Evolutionary conservation across 768 basidiomycete genomes (phyloP).

Genomic region (Tricholoma terreum): DNA sequence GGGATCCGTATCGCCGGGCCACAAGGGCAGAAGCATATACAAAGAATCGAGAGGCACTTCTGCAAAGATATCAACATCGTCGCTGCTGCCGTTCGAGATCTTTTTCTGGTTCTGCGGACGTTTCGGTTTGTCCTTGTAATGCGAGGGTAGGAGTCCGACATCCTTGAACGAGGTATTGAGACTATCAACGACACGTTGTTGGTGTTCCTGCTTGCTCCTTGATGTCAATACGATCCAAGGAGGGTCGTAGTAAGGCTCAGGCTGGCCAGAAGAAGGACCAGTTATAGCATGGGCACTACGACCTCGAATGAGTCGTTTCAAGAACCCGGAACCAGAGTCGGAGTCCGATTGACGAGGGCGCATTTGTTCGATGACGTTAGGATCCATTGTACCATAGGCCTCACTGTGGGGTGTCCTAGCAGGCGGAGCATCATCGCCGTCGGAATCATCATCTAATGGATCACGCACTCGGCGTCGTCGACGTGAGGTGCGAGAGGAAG

Average conservation of each 20-base stretch:
- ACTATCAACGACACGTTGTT: constrained; percentile 64
- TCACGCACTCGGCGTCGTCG: constrained; percentile 29
- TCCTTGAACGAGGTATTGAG: constrained; percentile 76
- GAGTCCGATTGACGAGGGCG: constrained; percentile 29
- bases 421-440: constrained; percentile 33
- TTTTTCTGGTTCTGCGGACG: constrained; percentile 28
- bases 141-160: constrained; percentile 70
- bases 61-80: constrained; percentile 48
- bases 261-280: constrained; percentile 18
- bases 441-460: constrained; percentile 29
- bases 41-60: constrained; percentile 65
- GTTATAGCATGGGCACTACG: constrained; percentile 12
- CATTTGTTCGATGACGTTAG: constrained; percentile 47
- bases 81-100: constrained; percentile 19
- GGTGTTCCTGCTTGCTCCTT: constrained; percentile 63
- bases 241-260: constrained; percentile 34
- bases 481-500: constrained; percentile 17
- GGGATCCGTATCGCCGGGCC: constrained; percentile 71
- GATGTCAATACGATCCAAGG: constrained; percentile 68
- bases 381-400: constrained; percentile 57
- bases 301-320: constrained; percentile 20
- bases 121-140: constrained; percentile 29
- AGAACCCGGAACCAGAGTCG: constrained; percentile 19
- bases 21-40: constrained; percentile 84
- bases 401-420: constrained; percentile 60